Percentiles rank a stretch among this genome's conserved stretches.
These are phyloP conservation scores for Ganoderma resinaceum DNA, from an alignment of 1,284 basidiomycete species.

Conservation along the genomic window DNA sequence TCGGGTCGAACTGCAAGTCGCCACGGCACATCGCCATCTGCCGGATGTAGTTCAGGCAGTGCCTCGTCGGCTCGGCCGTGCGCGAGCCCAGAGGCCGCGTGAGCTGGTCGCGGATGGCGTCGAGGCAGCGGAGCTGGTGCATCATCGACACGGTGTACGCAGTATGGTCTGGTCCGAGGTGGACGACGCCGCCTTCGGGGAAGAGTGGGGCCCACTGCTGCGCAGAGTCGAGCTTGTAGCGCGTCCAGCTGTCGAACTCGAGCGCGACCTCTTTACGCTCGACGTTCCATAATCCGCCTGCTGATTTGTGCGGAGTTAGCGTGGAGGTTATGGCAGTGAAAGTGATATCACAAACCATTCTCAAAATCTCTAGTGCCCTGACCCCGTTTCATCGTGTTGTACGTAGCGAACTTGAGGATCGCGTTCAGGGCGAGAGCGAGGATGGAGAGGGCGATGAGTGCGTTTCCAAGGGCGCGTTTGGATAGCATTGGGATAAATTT, in stretches of 20 bases:
- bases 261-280: slow-evolving; percentile 21
- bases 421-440: background rate
- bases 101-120: slow-evolving; percentile 30
- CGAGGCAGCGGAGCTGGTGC: slow-evolving; percentile 34
- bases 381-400: background rate
- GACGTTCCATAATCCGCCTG: slow-evolving; percentile 5
- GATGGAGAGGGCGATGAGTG: background rate
- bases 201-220: slow-evolving; percentile 26
- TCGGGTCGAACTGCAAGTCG: slow-evolving; percentile 24
- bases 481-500: background rate
- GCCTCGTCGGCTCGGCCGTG: slow-evolving; percentile 19
- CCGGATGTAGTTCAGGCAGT: slow-evolving; percentile 35
- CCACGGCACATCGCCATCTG: slow-evolving; percentile 28
- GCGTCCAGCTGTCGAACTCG: slow-evolving; percentile 26
- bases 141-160: slow-evolving; percentile 33
- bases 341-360: background rate
- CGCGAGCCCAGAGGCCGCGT: slow-evolving; percentile 12
- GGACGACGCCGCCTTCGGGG: slow-evolving; percentile 27
- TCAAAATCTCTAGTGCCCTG: background rate
- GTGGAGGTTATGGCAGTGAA: background rate
- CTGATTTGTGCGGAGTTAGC: background rate
- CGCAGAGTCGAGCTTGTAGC: slow-evolving; percentile 21
- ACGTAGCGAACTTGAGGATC: background rate
- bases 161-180: slow-evolving; percentile 16
- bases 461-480: background rate